These are phyloP conservation scores for Alternaria rosae DNA, from an alignment of 2,329 filamentous ascomycete species.

Conservation along the genomic window DNA sequence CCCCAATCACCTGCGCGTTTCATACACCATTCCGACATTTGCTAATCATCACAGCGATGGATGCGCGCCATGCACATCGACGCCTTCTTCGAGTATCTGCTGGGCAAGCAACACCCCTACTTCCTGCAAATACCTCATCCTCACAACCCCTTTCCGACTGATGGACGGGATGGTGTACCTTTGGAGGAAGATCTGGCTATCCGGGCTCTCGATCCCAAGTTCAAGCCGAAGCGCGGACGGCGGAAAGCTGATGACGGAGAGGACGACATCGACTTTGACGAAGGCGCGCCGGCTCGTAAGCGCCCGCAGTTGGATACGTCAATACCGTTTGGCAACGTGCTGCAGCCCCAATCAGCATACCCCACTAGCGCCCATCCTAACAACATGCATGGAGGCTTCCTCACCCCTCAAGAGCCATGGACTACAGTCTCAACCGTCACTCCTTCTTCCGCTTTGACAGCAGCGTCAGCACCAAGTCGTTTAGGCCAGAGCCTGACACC, in stretches of 20 bases:
- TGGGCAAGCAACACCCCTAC: slow-evolving; percentile 79
- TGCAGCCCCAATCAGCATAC: slow-evolving; percentile 57
- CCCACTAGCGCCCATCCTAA: slow-evolving; percentile 65
- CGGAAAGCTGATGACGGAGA: slow-evolving; percentile 67
- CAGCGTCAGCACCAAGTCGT: slow-evolving; percentile 45
- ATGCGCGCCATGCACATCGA: slow-evolving; percentile 97
- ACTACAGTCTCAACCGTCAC: slow-evolving; percentile 50
- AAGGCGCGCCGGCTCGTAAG: slow-evolving; percentile 57
- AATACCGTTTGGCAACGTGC: slow-evolving; percentile 47
- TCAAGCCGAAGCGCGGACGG: slow-evolving; percentile 67
- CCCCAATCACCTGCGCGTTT: neutral
- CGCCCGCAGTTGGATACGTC: slow-evolving; percentile 67
- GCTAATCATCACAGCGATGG: slow-evolving; percentile 70
- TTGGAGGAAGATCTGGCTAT: slow-evolving; percentile 89
- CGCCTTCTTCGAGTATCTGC: slow-evolving; percentile 90
- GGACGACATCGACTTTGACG: slow-evolving; percentile 62
- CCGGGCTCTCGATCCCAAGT: slow-evolving; percentile 80
- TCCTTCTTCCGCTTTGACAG: slow-evolving; percentile 47
- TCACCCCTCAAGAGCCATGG: slow-evolving; percentile 56
- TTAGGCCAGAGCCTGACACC: slow-evolving; percentile 45
- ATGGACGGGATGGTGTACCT: slow-evolving; percentile 79
- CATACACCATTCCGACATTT: neutral
- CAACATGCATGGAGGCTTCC: slow-evolving; percentile 55
- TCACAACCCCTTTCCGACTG: slow-evolving; percentile 67
- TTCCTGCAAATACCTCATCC: slow-evolving; percentile 76